Evolutionary conservation across 1,284 basidiomycete genomes (phyloP).

Genomic region (Mycosarcoma mackinlayi): DNA sequence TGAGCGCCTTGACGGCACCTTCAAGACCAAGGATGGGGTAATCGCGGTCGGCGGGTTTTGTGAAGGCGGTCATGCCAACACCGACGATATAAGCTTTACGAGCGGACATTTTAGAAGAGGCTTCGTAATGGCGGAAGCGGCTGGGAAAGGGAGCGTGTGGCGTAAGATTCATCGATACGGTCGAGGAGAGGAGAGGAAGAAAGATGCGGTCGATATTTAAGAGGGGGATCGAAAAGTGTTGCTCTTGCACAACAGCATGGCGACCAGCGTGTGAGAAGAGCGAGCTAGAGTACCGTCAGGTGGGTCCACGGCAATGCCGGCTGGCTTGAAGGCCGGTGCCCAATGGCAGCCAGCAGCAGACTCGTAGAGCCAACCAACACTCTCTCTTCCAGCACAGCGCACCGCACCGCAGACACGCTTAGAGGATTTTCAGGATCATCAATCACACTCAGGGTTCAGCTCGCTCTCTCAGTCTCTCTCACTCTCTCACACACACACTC

Average conservation of each 20-base stretch:
- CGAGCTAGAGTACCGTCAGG: constrained; percentile 5
- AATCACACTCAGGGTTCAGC: constrained; percentile 11
- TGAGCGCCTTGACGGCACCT: constrained; percentile 82
- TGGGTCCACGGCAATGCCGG: constrained; percentile 20
- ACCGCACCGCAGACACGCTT: not conserved
- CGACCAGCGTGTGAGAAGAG: not conserved
- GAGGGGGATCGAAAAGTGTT: not conserved
- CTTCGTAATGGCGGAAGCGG: no score
- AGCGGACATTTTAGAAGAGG: constrained; percentile 26
- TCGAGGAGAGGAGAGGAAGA: no score
- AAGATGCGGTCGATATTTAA: not conserved
- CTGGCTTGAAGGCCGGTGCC: constrained; percentile 22
- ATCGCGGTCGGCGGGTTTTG: constrained; percentile 77
- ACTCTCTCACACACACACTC: no score
- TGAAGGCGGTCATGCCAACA: constrained; percentile 82
- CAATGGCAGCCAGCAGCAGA: constrained; percentile 4
- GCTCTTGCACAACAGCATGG: not conserved
- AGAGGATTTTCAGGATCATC: constrained; percentile 4
- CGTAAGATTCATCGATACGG: no score
- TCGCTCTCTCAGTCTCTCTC: no score
- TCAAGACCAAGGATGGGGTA: constrained; percentile 73
- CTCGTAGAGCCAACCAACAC: no score
- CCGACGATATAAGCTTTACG: constrained; percentile 73
- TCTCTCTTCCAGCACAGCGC: not conserved
- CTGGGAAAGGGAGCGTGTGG: no score